These are phyloP conservation scores for Linaria vulgaris DNA, from an alignment of 257 asterid genomes.

Conservation along the genomic window DNA sequence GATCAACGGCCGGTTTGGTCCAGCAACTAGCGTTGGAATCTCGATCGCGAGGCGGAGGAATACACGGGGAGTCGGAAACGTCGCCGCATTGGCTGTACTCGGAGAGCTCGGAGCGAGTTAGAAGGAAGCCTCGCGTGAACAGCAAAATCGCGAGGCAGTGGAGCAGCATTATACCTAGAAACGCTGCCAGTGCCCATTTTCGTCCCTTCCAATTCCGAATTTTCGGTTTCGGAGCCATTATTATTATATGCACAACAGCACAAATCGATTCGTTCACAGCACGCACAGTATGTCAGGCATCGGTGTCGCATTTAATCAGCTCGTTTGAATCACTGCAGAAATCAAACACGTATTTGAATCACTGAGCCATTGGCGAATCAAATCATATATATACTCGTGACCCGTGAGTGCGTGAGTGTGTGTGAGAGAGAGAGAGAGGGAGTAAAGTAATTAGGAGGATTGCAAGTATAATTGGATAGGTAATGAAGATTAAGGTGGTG, in stretches of 20 bases:
- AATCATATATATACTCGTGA: too few species aligned
- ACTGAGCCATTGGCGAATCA: too few species aligned
- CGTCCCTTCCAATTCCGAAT: slow-evolving; percentile 43
- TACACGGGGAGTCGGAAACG: slow-evolving; percentile 66
- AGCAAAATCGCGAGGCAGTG: slow-evolving; percentile 61
- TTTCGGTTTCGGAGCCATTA: slow-evolving; percentile 14
- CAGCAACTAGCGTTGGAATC: slow-evolving; percentile 54
- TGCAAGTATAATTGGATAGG: too few species aligned
- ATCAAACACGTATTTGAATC: too few species aligned
- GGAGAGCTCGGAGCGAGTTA: slow-evolving; percentile 89
- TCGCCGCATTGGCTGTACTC: slow-evolving; percentile 73
- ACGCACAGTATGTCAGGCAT: too few species aligned
- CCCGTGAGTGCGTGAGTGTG: too few species aligned
- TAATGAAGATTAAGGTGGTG: too few species aligned
- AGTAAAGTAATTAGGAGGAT: too few species aligned
- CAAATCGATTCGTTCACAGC: background rate
- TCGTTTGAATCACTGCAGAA: too few species aligned
- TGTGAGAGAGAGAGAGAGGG: too few species aligned
- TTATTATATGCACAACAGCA: too few species aligned
- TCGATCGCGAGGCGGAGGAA: slow-evolving; percentile 37
- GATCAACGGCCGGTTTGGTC: slow-evolving; percentile 77
- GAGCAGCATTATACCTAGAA: slow-evolving; percentile 57
- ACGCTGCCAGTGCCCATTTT: slow-evolving; percentile 52
- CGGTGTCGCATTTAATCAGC: too few species aligned
- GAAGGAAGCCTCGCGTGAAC: slow-evolving; percentile 91